Base-by-base conservation (phyloP, 2,329 filamentous ascomycete species). In the Fusarium sp. region DNA sequence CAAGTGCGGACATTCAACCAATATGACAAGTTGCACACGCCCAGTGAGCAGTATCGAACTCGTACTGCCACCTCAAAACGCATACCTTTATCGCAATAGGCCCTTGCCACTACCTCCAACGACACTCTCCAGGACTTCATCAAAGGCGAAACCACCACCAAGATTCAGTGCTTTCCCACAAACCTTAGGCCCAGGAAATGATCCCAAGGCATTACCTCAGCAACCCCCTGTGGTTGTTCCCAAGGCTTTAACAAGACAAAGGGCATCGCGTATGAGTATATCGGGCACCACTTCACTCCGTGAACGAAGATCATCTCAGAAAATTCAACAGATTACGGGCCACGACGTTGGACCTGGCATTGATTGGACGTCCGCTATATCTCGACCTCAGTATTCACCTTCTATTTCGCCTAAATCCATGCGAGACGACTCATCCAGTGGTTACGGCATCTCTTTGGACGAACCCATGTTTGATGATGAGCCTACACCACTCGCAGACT, bases 271-370 rank as follows among this genome's bases (percentile, higher is more conserved):
- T 38, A 70, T 75, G 65, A 77, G 72, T 52, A 58, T 75, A 45
- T 68, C 75, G 7, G 61, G 63, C 7, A 62, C 68, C 11, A 73
- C 58, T 39, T 66, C 76, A 33, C 63, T 74, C 17, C 66, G 74
- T 28, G 73, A 76, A 26, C 75, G 72, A 15, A 77, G 79, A 3
- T 82, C 84, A 0, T 80, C 80, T 1, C 77, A 79, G 48, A 87
- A 86, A 77, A 79, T 85, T 47, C 79, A 81, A 39, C 83, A 85
- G 72, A 79, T 87, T 20, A 86, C 79, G 10, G 85, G 84, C 3
- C 78, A 82, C 35, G 82, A 84, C 45, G 49, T 85, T n/a, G 78
- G 80, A 52, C 68, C 80, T 24, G 54, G 52, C 24, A 48, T 68
- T 20, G 76, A 78, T 51, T 77, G 74, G 69, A 60, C 61, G 9